phyloP scores from a whole-genome alignment of 164 flowering plant genomes.

The Vitis riparia region DNA sequence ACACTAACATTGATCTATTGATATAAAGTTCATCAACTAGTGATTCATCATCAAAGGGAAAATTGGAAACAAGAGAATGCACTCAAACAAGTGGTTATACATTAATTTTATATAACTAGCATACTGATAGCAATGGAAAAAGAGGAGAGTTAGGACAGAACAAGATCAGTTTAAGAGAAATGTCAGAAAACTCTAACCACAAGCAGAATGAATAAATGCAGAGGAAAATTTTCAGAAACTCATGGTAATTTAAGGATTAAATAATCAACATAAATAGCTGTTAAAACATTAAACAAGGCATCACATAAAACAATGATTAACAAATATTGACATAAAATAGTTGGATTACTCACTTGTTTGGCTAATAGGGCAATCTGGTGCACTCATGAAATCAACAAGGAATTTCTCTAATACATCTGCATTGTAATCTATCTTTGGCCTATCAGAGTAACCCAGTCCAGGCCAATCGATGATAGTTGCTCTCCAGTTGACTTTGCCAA shows the following conservation, averaged over 20 bases:
- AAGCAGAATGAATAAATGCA: neutral
- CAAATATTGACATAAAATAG: neutral
- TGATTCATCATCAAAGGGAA: neutral
- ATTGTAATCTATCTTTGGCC: slow-evolving; percentile 81
- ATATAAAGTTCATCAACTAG: neutral
- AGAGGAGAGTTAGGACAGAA: neutral
- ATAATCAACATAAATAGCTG: neutral
- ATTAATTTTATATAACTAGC: neutral
- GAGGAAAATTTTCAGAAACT: neutral
- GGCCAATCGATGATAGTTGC: slow-evolving; percentile 97
- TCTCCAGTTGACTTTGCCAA: slow-evolving; percentile 54
- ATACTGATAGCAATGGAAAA: neutral
- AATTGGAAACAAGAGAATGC: neutral
- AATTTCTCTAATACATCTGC: slow-evolving; percentile 93
- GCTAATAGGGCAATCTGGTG: slow-evolving; percentile 66
- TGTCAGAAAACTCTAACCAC: neutral
- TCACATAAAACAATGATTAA: neutral
- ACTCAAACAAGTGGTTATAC: neutral
- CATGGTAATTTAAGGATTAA: neutral
- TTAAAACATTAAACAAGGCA: neutral
- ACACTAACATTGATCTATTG: too few species aligned
- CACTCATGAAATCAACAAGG: slow-evolving; percentile 69
- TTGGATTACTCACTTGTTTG: slow-evolving; percentile 37
- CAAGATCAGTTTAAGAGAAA: neutral
- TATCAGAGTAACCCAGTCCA: slow-evolving; percentile 84